Evolutionary conservation across 179 eudicot species (phyloP).

Genomic region (Silene coronaria): DNA sequence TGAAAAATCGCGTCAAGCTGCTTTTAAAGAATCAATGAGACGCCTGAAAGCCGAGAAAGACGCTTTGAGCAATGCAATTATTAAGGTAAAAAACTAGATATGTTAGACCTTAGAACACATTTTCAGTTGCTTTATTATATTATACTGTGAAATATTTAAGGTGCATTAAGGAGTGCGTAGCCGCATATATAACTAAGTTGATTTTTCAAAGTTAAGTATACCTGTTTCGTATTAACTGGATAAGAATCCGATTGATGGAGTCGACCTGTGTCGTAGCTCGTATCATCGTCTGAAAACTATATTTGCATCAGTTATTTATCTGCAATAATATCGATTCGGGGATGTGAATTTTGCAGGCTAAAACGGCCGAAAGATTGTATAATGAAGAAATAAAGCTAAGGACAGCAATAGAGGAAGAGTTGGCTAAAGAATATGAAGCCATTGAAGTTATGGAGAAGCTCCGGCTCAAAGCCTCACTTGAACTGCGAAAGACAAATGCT

Average conservation of each 20-base stretch:
- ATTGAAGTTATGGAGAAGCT: slow-evolving; percentile 27
- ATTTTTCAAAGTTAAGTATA: background rate
- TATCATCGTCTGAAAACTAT: too few species aligned
- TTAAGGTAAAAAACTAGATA: slow-evolving; percentile 37
- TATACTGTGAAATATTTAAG: background rate
- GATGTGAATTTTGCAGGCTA: slow-evolving; percentile 10
- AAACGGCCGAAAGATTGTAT: background rate
- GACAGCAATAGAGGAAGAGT: slow-evolving; percentile 11
- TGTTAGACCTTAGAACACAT: background rate
- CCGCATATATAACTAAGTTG: background rate
- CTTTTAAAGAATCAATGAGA: slow-evolving; percentile 62
- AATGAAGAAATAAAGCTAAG: background rate
- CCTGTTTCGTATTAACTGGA: too few species aligned
- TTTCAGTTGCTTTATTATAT: background rate
- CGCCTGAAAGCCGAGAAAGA: slow-evolving; percentile 65
- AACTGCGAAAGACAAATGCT: slow-evolving; percentile 39
- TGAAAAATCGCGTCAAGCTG: slow-evolving; percentile 48
- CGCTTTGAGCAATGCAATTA: slow-evolving; percentile 44
- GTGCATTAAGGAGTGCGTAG: too few species aligned
- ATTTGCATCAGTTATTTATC: background rate
- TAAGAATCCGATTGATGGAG: too few species aligned
- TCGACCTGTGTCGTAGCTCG: too few species aligned
- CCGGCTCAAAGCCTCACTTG: slow-evolving; percentile 30
- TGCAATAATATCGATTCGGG: background rate
- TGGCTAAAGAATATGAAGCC: background rate